phyloP scores from a whole-genome alignment of 164 flowering plant genomes.

The Macadamia integrifolia region DNA sequence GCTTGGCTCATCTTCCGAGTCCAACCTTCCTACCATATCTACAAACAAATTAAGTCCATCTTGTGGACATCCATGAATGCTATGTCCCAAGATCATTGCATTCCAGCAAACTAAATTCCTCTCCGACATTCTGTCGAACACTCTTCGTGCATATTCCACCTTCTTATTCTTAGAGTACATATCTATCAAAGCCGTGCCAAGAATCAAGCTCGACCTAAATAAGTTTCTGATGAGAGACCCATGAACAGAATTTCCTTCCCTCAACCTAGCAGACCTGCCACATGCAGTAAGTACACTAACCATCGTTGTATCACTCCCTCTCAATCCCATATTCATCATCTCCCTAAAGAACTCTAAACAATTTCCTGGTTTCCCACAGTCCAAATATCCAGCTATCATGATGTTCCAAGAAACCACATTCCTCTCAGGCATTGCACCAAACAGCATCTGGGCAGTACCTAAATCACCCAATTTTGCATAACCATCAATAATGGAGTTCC shows the following conservation, averaged over 20 bases:
- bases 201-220: slow-evolving; percentile 28
- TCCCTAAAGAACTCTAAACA: slow-evolving; percentile 56
- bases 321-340: slow-evolving; percentile 37
- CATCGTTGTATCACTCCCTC: slow-evolving; percentile 38
- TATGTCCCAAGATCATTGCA: slow-evolving; percentile 72
- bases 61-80: slow-evolving; percentile 54
- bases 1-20: slow-evolving; percentile 4
- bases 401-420: slow-evolving; percentile 65
- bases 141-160: slow-evolving; percentile 34
- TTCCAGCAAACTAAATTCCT: slow-evolving; percentile 68
- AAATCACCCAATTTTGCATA: slow-evolving; percentile 34
- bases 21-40: slow-evolving; percentile 27
- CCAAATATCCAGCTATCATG: slow-evolving; percentile 55
- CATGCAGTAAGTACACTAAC: slow-evolving; percentile 52
- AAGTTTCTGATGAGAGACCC: slow-evolving; percentile 32
- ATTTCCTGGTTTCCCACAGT: slow-evolving; percentile 46
- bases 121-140: slow-evolving; percentile 41
- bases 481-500: slow-evolving; percentile 54
- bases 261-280: slow-evolving; percentile 55
- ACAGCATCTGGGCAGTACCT: slow-evolving; percentile 36
- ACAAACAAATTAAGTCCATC: slow-evolving; percentile 53
- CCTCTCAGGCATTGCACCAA: slow-evolving; percentile 55
- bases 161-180: slow-evolving; percentile 65
- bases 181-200: slow-evolving; percentile 53
- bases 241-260: slow-evolving; percentile 73